A percentile compares a stretch with the other conserved stretches of the same genome.
Evolutionary conservation across 441 rosid genomes (phyloP).

Genomic region (Kokia cookei): DNA sequence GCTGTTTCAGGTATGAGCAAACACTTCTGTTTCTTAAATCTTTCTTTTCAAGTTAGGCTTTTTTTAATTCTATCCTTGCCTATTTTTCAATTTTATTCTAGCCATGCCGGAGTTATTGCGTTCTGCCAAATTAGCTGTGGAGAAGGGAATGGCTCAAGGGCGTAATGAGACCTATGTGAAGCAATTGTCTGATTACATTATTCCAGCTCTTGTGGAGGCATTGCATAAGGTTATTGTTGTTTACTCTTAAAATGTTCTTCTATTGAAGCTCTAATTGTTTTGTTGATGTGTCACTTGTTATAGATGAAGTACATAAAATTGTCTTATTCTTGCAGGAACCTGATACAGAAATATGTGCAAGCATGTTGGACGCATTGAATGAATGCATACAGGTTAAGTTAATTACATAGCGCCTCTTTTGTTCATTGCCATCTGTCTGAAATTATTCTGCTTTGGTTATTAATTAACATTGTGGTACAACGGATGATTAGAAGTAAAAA

Average conservation of each 20-base stretch:
- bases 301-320: slow-evolving; percentile 1
- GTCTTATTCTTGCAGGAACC: slow-evolving; percentile 76
- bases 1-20: slow-evolving; percentile 87
- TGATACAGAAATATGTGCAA: slow-evolving; percentile 94
- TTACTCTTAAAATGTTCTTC: neutral
- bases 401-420: neutral
- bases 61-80: neutral
- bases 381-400: slow-evolving; percentile 86
- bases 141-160: slow-evolving; percentile 84
- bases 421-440: neutral
- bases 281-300: neutral
- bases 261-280: slow-evolving; percentile 3
- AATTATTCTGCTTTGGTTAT: neutral
- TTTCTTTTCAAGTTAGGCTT: neutral
- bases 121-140: slow-evolving; percentile 94
- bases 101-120: slow-evolving; percentile 98
- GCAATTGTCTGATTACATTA: slow-evolving; percentile 85
- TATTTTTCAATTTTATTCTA: slow-evolving; percentile 16
- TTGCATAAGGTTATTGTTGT: slow-evolving; percentile 70
- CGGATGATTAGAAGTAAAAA: neutral
- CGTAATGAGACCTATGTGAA: slow-evolving; percentile 83
- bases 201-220: slow-evolving; percentile 94
- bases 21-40: neutral
- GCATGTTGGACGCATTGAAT: slow-evolving; percentile 92
- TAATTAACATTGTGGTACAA: neutral